Evolutionary conservation across 768 basidiomycete genomes (phyloP).

Genomic region (Rhodotorula graminis): DNA sequence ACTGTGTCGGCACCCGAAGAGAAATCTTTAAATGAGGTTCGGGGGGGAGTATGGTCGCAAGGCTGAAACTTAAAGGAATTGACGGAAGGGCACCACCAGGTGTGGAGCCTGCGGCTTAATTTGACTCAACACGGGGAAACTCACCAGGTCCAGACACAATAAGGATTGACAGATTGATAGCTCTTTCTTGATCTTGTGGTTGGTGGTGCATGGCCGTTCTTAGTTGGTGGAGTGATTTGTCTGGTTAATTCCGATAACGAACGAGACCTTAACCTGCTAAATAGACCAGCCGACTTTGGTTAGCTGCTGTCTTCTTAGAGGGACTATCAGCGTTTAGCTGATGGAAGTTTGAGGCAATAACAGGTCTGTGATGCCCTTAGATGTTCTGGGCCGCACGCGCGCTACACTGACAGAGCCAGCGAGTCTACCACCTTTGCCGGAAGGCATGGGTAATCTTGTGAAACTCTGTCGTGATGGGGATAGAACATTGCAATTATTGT

Average conservation of each 20-base stretch:
- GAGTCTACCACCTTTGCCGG: too few relatives aligned
- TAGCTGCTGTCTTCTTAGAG: too few relatives aligned
- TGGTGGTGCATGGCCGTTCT: constrained; percentile 86
- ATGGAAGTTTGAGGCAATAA: too few relatives aligned
- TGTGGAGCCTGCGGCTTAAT: constrained; percentile 76
- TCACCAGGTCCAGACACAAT: too few relatives aligned
- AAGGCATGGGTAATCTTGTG: too few relatives aligned
- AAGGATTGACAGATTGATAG: constrained; percentile 78
- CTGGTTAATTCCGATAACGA: constrained; percentile 95
- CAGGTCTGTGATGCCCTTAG: too few relatives aligned
- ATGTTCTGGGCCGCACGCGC: too few relatives aligned
- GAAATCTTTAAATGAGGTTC: constrained; percentile 82
- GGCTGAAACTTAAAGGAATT: constrained; percentile 79
- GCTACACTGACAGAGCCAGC: too few relatives aligned
- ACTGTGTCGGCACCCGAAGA: too few relatives aligned
- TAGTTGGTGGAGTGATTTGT: constrained; percentile 92
- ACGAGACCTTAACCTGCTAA: constrained; percentile 90
- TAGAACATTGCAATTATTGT: too few relatives aligned
- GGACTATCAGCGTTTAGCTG: too few relatives aligned
- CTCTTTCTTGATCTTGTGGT: constrained; percentile 79
- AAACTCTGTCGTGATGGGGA: too few relatives aligned
- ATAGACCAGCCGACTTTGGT: constrained; percentile 66
- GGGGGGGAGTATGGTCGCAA: constrained; percentile 70
- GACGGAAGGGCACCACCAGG: constrained; percentile 77
- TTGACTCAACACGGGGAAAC: constrained; percentile 79